phyloP scores from a whole-genome alignment of 495 filamentous ascomycete genomes.

The Podospora pseudoanserina region DNA sequence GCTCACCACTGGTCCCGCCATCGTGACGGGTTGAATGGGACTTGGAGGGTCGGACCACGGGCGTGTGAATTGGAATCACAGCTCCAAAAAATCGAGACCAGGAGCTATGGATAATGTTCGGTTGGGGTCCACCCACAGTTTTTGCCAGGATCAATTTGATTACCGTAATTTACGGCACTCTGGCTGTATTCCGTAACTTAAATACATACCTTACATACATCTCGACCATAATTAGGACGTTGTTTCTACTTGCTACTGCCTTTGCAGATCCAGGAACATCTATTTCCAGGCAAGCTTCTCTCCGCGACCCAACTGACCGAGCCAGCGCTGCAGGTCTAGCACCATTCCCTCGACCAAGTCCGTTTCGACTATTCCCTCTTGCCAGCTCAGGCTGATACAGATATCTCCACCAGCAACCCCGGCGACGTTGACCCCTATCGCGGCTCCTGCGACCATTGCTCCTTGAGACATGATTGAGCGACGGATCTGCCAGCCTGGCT shows the following conservation, averaged over 20 bases:
- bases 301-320: slow-evolving; percentile 17
- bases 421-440: slow-evolving; percentile 30
- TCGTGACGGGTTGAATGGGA: slow-evolving; percentile 10
- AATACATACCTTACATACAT: too few relatives aligned
- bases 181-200: too few relatives aligned
- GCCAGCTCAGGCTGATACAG: slow-evolving; percentile 31
- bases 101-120: slow-evolving; percentile 14
- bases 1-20: slow-evolving; percentile 20
- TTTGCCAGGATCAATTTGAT: too few relatives aligned
- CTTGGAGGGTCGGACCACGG: neutral
- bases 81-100: neutral
- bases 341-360: slow-evolving; percentile 28
- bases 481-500: slow-evolving; percentile 26
- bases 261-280: too few relatives aligned
- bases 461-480: slow-evolving; percentile 36
- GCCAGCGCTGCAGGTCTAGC: slow-evolving; percentile 29
- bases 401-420: slow-evolving; percentile 28
- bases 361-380: slow-evolving; percentile 29
- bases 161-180: too few relatives aligned
- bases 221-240: too few relatives aligned
- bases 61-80: neutral
- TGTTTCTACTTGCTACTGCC: too few relatives aligned
- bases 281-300: neutral
- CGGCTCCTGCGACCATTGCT: slow-evolving; percentile 30
- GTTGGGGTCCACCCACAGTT: neutral